Conservation (phyloP, 2,329 filamentous ascomycete genomes). For the Westerdykella ornata region DNA sequence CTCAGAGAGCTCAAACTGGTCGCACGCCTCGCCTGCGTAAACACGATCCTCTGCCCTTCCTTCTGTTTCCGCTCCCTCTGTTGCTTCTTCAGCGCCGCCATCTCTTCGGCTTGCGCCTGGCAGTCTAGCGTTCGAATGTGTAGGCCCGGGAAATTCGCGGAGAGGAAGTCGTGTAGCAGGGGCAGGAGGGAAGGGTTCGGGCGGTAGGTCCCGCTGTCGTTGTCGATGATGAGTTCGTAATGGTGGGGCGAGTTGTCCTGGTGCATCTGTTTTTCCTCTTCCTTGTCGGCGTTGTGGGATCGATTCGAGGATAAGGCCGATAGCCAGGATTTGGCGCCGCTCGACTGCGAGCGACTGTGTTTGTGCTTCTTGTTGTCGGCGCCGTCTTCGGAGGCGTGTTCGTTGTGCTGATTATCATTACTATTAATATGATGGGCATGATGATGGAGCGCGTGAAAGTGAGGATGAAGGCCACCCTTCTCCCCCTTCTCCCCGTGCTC, state of each 20-base stretch:
- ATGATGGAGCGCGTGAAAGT: conserved; percentile 33
- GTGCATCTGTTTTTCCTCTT: no score
- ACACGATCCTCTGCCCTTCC: conserved; percentile 48
- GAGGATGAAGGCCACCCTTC: conserved; percentile 16
- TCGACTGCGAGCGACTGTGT: not conserved
- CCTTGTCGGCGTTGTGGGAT: conserved; percentile 38
- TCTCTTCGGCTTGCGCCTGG: conserved; percentile 61
- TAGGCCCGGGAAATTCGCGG: conserved; percentile 68
- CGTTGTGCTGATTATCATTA: not conserved
- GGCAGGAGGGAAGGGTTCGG: conserved; percentile 74
- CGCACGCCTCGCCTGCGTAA: conserved; percentile 46
- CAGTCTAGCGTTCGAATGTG: conserved; percentile 69
- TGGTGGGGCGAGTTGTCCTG: conserved; percentile 37
- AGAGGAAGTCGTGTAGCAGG: conserved; percentile 62
- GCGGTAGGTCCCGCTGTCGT: conserved; percentile 88
- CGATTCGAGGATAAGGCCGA: not conserved
- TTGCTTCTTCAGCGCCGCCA: conserved; percentile 66
- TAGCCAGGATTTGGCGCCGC: not conserved
- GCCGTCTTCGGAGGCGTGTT: not conserved
- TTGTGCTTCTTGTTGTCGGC: not conserved
- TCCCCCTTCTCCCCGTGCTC: no score
- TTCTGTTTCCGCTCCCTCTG: conserved; percentile 70
- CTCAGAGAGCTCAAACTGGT: conserved; percentile 43
- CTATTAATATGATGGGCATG: conserved; percentile 21
- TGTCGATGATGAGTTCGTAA: conserved; percentile 90